Evolutionary conservation across 2,329 filamentous ascomycete species (phyloP), one percentile per base, ranked within the genome.

Genomic region (Colletotrichum navitas): DNA sequence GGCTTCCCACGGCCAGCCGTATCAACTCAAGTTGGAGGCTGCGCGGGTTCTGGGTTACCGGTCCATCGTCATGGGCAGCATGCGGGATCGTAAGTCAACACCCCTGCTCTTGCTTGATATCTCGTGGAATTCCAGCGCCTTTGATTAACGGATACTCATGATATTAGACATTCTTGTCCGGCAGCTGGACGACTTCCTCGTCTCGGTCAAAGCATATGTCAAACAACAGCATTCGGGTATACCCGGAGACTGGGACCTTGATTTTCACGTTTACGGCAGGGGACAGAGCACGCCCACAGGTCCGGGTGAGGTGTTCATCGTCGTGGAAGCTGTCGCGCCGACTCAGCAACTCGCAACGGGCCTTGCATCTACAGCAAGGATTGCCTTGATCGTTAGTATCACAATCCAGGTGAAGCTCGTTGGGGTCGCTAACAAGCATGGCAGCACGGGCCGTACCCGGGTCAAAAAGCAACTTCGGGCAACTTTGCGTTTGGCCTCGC

Each of bases 381-480:
- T 79, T 0, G 78, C 66, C 8, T 76, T 79, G 75, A 80, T 80
- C 63, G 56, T 63, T 34, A 43, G 24, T 24, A 18, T 34, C 11
- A 14, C 32, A 21, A 3, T n/a, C 24, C 49, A 21, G 1, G 2
- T 11, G 14, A 21, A 21, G 24, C 16, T 41, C 4, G 0, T 24
- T 7, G 12, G 16, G 5, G 1, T 32, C 12, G 26, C 61, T 63
- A 29, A 63, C 47, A 32, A n/a, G 1, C 12, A 18, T 14, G 3
- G 18, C 2, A 66, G 59, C 87, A 89, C 72, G 83, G 78, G 0
- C 80, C 83, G 0, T 89, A 89, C 65, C 77, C 80, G 0, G 82
- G 83, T 0, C 86, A 89, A 74, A 83, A 85, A n/a, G 86, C 86
- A 0, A 89, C 85, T 0, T 80, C 82, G 0, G 87, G 87, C 0